These are phyloP conservation scores for Cotoneaster glaucophyllus DNA, from an alignment of 306 rosid genomes.

Conservation along the genomic window DNA sequence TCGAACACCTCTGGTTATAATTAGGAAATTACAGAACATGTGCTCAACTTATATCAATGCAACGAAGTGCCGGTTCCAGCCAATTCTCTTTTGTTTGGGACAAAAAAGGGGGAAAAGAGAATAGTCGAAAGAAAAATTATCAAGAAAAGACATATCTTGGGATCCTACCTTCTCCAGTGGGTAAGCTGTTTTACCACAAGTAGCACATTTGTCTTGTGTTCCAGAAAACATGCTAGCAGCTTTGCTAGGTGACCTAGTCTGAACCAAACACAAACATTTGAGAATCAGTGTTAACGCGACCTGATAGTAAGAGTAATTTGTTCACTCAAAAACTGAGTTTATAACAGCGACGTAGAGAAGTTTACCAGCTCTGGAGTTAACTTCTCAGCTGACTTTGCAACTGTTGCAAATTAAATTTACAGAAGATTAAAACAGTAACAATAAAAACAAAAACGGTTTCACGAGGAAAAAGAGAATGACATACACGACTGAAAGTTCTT, in stretches of 20 bases:
- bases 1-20: neutral
- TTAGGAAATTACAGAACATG: neutral
- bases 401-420: constrained; percentile 50
- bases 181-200: constrained; percentile 90
- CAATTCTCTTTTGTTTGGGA: neutral
- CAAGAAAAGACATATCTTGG: neutral
- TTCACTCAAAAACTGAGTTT: neutral
- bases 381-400: constrained; percentile 80
- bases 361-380: constrained; percentile 76
- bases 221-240: constrained; percentile 97
- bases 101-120: neutral
- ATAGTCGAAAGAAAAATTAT: neutral
- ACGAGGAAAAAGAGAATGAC: constrained; percentile 17
- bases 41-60: neutral
- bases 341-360: neutral
- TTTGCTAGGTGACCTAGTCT: constrained; percentile 92
- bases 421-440: constrained; percentile 24
- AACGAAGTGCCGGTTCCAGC: neutral
- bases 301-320: neutral
- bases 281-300: constrained; percentile 17
- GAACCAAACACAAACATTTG: constrained; percentile 27
- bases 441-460: constrained; percentile 14
- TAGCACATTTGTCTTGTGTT: constrained; percentile 88
- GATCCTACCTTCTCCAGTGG: constrained; percentile 82
- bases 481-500: constrained; percentile 85